Conservation (phyloP, 2,329 filamentous ascomycete species). For the Colletotrichum caudatum region DNA sequence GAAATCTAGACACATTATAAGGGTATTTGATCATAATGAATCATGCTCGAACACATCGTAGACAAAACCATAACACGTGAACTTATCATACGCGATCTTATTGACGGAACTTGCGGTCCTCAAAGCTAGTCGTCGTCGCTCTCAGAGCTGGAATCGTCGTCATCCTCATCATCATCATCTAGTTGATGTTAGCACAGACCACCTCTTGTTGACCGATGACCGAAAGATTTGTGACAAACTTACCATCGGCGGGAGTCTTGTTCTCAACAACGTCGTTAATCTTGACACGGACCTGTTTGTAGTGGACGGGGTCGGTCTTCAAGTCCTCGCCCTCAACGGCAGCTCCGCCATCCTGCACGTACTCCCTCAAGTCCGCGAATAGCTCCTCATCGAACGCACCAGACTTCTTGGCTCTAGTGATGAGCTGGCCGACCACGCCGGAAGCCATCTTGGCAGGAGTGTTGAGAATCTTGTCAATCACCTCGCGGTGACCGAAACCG, state of each 20-base stretch:
- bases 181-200: background rate
- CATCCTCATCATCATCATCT: constrained; percentile 38
- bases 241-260: constrained; percentile 36
- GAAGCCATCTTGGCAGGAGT: constrained; percentile 35
- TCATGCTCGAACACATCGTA: constrained; percentile 32
- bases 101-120: background rate
- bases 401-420: constrained; percentile 36
- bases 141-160: constrained; percentile 37
- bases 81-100: constrained; percentile 6
- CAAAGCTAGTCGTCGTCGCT: constrained; percentile 34
- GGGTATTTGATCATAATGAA: constrained; percentile 40
- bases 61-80: constrained; percentile 31
- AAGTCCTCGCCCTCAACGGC: constrained; percentile 36
- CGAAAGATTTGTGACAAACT: background rate
- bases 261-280: constrained; percentile 17
- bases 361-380: constrained; percentile 35
- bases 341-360: constrained; percentile 35
- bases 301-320: constrained; percentile 37
- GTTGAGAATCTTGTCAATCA: constrained; percentile 38
- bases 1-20: constrained; percentile 37
- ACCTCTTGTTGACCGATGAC: no score
- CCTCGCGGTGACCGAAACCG: constrained; percentile 37
- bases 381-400: constrained; percentile 36
- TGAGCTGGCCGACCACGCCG: constrained; percentile 32
- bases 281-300: constrained; percentile 34